phyloP scores from a whole-genome alignment of 129 eudicot genomes.

The Glebionis coronaria region DNA sequence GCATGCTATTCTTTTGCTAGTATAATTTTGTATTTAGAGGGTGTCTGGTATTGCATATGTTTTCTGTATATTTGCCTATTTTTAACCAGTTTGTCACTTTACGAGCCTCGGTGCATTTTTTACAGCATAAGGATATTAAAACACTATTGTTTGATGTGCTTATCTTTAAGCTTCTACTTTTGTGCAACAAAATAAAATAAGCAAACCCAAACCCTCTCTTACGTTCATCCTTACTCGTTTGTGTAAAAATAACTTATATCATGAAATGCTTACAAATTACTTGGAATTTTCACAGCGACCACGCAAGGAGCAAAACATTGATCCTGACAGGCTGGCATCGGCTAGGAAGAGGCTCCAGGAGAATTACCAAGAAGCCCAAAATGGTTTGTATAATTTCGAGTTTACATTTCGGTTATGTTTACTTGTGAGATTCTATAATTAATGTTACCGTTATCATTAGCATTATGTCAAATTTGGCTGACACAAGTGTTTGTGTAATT shows the following conservation, averaged over 20 bases:
- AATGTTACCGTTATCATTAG: background rate
- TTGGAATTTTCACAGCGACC: slow-evolving; percentile 49
- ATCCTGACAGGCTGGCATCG: slow-evolving; percentile 71
- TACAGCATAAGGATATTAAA: no score
- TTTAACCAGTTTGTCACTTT: no score
- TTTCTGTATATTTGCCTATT: no score
- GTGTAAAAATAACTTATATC: background rate
- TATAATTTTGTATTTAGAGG: no score
- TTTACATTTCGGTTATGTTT: slow-evolving; percentile 11
- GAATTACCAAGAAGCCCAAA: slow-evolving; percentile 92
- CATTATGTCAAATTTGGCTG: background rate
- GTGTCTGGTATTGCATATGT: no score
- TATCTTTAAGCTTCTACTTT: no score
- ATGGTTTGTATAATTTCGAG: slow-evolving; percentile 46
- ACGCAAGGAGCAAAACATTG: slow-evolving; percentile 54
- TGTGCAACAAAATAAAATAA: no score
- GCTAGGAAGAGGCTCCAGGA: slow-evolving; percentile 91
- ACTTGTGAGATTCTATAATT: background rate
- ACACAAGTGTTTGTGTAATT: background rate
- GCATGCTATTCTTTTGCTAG: background rate
- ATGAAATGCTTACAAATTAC: slow-evolving; percentile 8
- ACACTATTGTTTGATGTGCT: no score
- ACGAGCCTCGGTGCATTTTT: no score
- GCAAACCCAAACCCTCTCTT: no score
- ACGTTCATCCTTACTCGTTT: background rate